These are phyloP conservation scores for Fremontodendron californicum DNA, from an alignment of 345 rosid genomes.

Conservation along the genomic window DNA sequence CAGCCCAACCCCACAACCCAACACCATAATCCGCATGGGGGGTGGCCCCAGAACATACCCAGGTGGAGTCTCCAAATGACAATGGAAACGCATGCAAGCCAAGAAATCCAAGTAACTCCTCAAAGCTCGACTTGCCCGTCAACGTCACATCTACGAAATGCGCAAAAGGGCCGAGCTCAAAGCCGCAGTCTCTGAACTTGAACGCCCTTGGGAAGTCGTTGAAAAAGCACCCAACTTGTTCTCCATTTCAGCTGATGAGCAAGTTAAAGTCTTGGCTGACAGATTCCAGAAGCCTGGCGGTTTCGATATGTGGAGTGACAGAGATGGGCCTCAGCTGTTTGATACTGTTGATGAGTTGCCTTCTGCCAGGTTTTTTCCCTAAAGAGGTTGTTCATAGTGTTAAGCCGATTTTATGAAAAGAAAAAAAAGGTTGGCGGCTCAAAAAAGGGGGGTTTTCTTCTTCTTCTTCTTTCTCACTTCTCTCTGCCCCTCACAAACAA, in stretches of 20 bases:
- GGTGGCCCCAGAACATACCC: slow-evolving; percentile 86
- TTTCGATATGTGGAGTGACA: slow-evolving; percentile 70
- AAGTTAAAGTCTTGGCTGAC: slow-evolving; percentile 77
- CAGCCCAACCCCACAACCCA: slow-evolving; percentile 15
- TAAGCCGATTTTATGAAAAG: too few relatives aligned
- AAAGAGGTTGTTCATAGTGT: too few relatives aligned
- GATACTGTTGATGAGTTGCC: too few relatives aligned
- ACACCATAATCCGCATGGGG: slow-evolving; percentile 66
- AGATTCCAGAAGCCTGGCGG: slow-evolving; percentile 84
- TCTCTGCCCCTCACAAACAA: too few relatives aligned
- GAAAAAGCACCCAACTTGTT: slow-evolving; percentile 59
- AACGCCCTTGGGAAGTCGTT: slow-evolving; percentile 79
- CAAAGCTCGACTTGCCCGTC: slow-evolving; percentile 64
- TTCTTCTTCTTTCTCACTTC: too few relatives aligned
- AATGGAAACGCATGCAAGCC: slow-evolving; percentile 86
- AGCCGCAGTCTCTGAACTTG: slow-evolving; percentile 77
- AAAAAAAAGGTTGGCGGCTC: too few relatives aligned
- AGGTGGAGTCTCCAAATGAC: slow-evolving; percentile 86
- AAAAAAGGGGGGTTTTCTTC: too few relatives aligned
- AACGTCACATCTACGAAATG: slow-evolving; percentile 87
- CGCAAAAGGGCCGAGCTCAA: slow-evolving; percentile 84
- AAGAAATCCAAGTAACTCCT: slow-evolving; percentile 80
- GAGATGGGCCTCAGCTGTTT: too few relatives aligned
- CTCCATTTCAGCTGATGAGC: slow-evolving; percentile 73
- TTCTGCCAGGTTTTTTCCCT: too few relatives aligned